Percentiles rank a stretch among this genome's conserved stretches.
Evolutionary conservation across 352 stramenopile genomes (phyloP).

Genomic region (Pythium sp.): DNA sequence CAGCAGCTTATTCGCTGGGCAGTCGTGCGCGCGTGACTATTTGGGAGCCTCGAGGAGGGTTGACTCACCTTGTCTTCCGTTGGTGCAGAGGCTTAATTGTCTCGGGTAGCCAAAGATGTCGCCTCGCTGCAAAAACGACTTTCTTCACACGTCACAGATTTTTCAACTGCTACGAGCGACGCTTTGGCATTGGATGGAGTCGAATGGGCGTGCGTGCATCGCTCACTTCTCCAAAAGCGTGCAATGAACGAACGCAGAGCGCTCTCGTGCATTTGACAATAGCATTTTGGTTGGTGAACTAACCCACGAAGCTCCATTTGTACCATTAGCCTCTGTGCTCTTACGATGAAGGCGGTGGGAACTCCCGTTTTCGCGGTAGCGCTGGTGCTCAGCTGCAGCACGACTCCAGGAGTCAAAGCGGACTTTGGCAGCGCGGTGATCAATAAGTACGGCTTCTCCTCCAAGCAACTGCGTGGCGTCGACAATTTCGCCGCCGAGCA

Average conservation of each 20-base stretch:
- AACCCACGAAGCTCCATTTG: neutral
- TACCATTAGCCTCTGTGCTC: neutral
- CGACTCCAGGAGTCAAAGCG: neutral
- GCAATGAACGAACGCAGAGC: neutral
- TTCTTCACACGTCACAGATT: neutral
- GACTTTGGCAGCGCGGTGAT: neutral
- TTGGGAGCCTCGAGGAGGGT: neutral
- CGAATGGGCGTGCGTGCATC: too few species aligned
- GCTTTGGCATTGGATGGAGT: neutral
- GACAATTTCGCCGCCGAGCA: neutral
- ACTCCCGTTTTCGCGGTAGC: neutral
- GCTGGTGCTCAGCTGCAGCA: neutral
- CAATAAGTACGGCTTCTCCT: conserved; percentile 1
- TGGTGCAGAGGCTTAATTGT: neutral
- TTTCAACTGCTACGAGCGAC: neutral
- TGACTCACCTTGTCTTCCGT: neutral
- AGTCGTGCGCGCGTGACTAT: neutral
- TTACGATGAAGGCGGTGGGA: neutral
- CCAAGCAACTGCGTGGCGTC: conserved; percentile 4
- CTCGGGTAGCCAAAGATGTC: neutral
- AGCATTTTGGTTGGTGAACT: neutral
- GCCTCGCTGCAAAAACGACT: conserved; percentile 1
- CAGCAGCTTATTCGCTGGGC: neutral
- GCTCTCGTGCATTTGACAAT: neutral
- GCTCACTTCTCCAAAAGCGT: neutral